Percentiles rank a stretch among this genome's conserved stretches.
Conservation (phyloP, 2,329 filamentous ascomycete genomes). For the Berkeleyomyces basicola region DNA sequence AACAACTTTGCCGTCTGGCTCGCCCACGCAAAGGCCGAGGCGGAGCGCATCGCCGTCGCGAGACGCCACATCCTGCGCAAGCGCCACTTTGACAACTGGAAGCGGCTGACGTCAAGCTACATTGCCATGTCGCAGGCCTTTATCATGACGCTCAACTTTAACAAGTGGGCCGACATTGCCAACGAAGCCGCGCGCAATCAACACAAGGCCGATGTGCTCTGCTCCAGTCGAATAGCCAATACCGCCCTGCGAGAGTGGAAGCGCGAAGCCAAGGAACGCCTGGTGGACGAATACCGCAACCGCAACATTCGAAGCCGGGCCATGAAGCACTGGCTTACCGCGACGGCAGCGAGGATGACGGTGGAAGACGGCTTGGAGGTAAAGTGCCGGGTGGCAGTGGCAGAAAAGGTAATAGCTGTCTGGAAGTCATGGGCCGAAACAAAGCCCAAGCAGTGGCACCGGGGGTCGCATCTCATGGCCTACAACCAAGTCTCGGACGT, state of each 20-base stretch:
- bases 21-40: slow-evolving; percentile 44
- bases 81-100: slow-evolving; percentile 19
- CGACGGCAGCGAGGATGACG: neutral
- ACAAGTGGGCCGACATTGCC: slow-evolving; percentile 12
- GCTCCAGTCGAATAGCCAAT: slow-evolving; percentile 10
- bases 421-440: slow-evolving; percentile 7
- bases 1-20: slow-evolving; percentile 38
- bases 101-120: slow-evolving; percentile 13
- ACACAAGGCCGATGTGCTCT: slow-evolving; percentile 9
- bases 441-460: neutral
- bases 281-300: slow-evolving; percentile 10
- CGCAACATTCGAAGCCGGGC: slow-evolving; percentile 4
- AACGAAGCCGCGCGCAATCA: slow-evolving; percentile 4
- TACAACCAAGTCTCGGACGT: neutral
- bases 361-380: slow-evolving; percentile 1
- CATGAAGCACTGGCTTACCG: slow-evolving; percentile 13
- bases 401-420: neutral
- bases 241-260: slow-evolving; percentile 11
- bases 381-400: neutral
- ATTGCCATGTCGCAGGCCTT: slow-evolving; percentile 7
- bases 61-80: slow-evolving; percentile 52
- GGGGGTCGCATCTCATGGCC: slow-evolving; percentile 2
- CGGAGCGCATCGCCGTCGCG: slow-evolving; percentile 49
- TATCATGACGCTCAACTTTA: slow-evolving; percentile 7
- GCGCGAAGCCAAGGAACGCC: slow-evolving; percentile 4